phyloP scores from a whole-genome alignment of 2,329 filamentous ascomycete species.

The Xylaria multiplex region DNA sequence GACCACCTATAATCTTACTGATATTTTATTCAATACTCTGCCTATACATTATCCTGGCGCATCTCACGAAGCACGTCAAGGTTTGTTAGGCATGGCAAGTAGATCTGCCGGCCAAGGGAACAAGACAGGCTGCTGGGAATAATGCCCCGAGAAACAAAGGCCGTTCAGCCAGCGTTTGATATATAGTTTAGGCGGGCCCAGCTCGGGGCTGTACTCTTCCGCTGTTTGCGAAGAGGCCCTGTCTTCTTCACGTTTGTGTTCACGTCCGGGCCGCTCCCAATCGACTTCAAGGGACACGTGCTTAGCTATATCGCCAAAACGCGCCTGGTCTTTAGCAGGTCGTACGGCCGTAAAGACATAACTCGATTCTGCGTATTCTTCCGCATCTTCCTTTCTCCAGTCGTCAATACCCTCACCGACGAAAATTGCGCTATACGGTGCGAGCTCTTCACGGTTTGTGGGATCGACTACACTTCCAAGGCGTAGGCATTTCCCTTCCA shows the following conservation, averaged over 20 bases:
- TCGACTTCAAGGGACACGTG: slow-evolving; percentile 47
- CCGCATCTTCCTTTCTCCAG: slow-evolving; percentile 25
- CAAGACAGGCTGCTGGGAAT: slow-evolving; percentile 38
- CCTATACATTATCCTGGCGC: not conserved
- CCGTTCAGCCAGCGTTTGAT: slow-evolving; percentile 48
- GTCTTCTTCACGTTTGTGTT: slow-evolving; percentile 10
- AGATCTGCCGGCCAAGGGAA: slow-evolving; percentile 46
- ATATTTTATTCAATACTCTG: not conserved
- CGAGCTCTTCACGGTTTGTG: slow-evolving; percentile 6
- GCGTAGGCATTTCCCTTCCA: slow-evolving; percentile 43
- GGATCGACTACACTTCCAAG: slow-evolving; percentile 42
- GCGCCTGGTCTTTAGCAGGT: slow-evolving; percentile 22
- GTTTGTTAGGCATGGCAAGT: slow-evolving; percentile 25
- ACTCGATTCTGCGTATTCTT: slow-evolving; percentile 23
- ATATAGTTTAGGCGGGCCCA: slow-evolving; percentile 40
- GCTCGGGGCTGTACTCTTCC: not conserved
- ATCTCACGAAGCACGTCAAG: slow-evolving; percentile 2
- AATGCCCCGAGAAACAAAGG: slow-evolving; percentile 42
- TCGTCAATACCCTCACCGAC: slow-evolving; percentile 39
- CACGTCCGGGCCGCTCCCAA: slow-evolving; percentile 38
- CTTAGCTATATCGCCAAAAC: slow-evolving; percentile 35
- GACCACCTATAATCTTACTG: not conserved
- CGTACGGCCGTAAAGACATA: slow-evolving; percentile 44
- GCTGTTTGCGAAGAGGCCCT: not conserved
- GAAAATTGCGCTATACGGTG: slow-evolving; percentile 43